Evolutionary conservation across 2,329 filamentous ascomycete genomes (phyloP), one percentile per base, ranked within the genome.

Genomic region (Claviceps paspali): DNA sequence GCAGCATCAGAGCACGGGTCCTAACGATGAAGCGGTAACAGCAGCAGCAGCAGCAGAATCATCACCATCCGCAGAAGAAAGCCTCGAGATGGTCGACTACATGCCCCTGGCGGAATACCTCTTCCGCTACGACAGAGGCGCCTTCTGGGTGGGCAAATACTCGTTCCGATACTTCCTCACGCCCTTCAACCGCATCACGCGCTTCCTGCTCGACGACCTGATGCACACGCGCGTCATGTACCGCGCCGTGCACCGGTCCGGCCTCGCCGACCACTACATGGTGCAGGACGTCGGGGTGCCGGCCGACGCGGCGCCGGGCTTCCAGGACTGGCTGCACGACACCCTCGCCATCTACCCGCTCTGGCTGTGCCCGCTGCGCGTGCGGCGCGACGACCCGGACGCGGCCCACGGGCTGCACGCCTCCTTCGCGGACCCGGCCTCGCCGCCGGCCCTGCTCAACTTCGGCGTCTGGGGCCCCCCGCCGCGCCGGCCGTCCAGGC

Each of bases 381-480:
- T 64, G 18, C 30, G 30, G 5, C 30, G 30, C 18, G 30, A 32
- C n/a, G 51, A 52, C 9, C 53, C 60, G 4, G 52, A 63, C 36
- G 57, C 65, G 0, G 52, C 49, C 0, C 57, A 70, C 41, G 68
- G 67, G 0, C 49, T 71, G 12, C 65, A 70, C 38, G 56, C 67
- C 1, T 55, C 59, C 24, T 68, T 68, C 11, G 11, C 30, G 11
- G 18, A 32, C 7, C n/a, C n/a, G n/a, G n/a, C n/a, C n/a, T n/a
- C n/a, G 2, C 2, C 19, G 5, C 1, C 29, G 1, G 17, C 29
- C 29, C 4, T 76, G 57, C 65, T 79, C 40, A 79, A 78, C 51
- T 63, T 79, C 32, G 74, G 74, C n/a, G 70, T 92, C 26, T 93
- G 85, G 84, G 84, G 83, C 8, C 82, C 6, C 74, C 79, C 2